These are phyloP conservation scores for Nannizziopsis barbatae DNA, from an alignment of 2,329 filamentous ascomycete species.

Conservation along the genomic window DNA sequence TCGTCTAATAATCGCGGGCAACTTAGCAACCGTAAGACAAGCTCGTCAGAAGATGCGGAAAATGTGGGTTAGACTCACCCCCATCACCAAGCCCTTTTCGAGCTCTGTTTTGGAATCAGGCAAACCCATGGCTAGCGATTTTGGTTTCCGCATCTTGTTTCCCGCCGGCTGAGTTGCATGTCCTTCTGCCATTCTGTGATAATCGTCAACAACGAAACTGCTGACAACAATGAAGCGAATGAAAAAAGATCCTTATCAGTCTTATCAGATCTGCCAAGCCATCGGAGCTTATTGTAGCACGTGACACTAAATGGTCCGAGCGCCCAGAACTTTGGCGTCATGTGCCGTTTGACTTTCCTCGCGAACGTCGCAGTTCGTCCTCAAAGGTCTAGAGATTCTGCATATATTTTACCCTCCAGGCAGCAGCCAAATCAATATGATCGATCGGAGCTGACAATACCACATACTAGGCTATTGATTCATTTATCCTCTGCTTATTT, in stretches of 20 bases:
- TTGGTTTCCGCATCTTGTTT: not conserved
- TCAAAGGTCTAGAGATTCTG: no score
- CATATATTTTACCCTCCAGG: no score
- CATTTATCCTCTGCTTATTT: no score
- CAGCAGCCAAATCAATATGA: no score
- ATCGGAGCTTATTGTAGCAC: no score
- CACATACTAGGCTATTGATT: no score
- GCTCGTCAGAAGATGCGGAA: not conserved
- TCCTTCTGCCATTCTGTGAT: not conserved
- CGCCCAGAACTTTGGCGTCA: no score
- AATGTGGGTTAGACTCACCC: slow-evolving; percentile 28
- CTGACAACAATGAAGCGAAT: no score
- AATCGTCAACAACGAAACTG: not conserved
- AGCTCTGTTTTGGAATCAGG: slow-evolving; percentile 24
- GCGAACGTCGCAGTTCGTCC: no score
- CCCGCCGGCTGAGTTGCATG: not conserved
- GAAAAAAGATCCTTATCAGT: not conserved
- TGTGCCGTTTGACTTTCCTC: no score
- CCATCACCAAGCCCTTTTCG: slow-evolving; percentile 45
- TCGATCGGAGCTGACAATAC: no score
- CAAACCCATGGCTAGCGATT: not conserved
- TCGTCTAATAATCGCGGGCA: slow-evolving; percentile 48
- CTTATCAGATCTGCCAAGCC: slow-evolving; percentile 3
- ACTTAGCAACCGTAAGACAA: slow-evolving; percentile 1
- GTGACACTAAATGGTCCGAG: no score